Base-by-base conservation (phyloP, 2,329 filamentous ascomycete species). In the Aspergillus aculeatinus region DNA sequence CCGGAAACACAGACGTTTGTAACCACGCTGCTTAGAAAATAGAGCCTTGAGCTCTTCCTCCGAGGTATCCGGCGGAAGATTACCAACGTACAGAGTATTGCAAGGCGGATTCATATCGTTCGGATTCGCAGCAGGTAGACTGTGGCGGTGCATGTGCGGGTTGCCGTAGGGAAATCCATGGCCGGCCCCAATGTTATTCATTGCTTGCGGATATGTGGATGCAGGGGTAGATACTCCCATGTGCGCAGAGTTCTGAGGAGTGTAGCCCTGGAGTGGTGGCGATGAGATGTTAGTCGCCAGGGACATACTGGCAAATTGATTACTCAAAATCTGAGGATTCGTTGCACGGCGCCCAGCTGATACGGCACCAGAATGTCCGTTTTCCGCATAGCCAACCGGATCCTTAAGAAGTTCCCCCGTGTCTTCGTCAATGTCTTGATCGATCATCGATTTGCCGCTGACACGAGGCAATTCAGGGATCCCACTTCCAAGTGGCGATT, bases 11-110 rank as follows among this genome's bases (percentile, higher is more conserved):
- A 99, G 86, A 29, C 95, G 86, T 79, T 96, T 98, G 80, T 97
- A 99, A 3, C 95, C 95, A 51, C 93, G 88, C 74, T 96, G 91
- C 77, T 93, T 94, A 27, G 89, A 92, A 72, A 99, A 99, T 71
- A 97, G 85, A 23, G 89, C 87, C 77, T 98, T 98, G 58, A 99
- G 84, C 75, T 98, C 95, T 72, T 98, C 94, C 71, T 99, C 95
- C 0, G 91, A 94, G 0, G 93, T 96, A 72, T 96, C 91, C 59
- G 93, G 86, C 0, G 94, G 95, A 48, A 99, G 81, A 70, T 99
- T 98, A n/a, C 95, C 94, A 21, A 99, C 94, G 71, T 99, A 98
- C 6, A 99, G 83, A 0, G 95, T 99, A 73, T 99, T 98, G 83
- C 95, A 98, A 0, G 95, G 95, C 1, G 94, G 94, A 68, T 98